These are phyloP conservation scores for Passalora sequoiae DNA, from an alignment of 2,329 filamentous ascomycete genomes.

Conservation along the genomic window DNA sequence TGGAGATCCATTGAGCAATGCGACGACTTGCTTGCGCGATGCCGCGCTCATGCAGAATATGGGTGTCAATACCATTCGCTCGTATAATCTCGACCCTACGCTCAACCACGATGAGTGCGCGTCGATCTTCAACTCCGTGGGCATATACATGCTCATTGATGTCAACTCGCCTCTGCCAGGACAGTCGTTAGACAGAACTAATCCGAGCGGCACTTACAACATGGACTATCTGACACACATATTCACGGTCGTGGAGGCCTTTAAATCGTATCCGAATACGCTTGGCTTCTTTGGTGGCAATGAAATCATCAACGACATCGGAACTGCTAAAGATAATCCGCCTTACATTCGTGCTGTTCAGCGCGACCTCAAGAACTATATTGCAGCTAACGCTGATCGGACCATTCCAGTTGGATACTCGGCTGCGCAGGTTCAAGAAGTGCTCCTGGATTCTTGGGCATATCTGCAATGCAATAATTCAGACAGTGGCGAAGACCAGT, in stretches of 20 bases:
- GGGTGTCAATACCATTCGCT: conserved; percentile 61
- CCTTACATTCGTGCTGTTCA: conserved; percentile 58
- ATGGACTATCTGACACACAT: conserved; percentile 53
- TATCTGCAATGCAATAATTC: conserved; percentile 63
- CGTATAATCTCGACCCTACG: conserved; percentile 58
- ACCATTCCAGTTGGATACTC: conserved; percentile 64
- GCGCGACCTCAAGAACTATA: conserved; percentile 65
- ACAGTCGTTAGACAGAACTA: conserved; percentile 52
- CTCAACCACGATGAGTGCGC: conserved; percentile 58
- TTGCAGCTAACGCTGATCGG: conserved; percentile 53
- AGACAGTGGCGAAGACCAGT: conserved; percentile 52
- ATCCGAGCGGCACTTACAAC: conserved; percentile 53
- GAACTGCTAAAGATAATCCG: conserved; percentile 48
- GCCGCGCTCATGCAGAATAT: conserved; percentile 59
- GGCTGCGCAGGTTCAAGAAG: conserved; percentile 67
- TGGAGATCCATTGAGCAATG: conserved; percentile 54
- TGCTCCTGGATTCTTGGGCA: conserved; percentile 69
- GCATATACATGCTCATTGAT: conserved; percentile 62
- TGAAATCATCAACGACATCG: conserved; percentile 61
- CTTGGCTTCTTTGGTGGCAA: conserved; percentile 64
- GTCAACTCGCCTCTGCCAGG: conserved; percentile 58
- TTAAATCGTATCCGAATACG: conserved; percentile 62
- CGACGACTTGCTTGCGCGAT: conserved; percentile 56
- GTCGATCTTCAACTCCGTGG: conserved; percentile 60
- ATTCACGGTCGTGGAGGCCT: conserved; percentile 60